Evolutionary conservation across 345 rosid species (phyloP), one percentile per base, ranked within the genome.

Genomic region (Abelmoschus esculentus): DNA sequence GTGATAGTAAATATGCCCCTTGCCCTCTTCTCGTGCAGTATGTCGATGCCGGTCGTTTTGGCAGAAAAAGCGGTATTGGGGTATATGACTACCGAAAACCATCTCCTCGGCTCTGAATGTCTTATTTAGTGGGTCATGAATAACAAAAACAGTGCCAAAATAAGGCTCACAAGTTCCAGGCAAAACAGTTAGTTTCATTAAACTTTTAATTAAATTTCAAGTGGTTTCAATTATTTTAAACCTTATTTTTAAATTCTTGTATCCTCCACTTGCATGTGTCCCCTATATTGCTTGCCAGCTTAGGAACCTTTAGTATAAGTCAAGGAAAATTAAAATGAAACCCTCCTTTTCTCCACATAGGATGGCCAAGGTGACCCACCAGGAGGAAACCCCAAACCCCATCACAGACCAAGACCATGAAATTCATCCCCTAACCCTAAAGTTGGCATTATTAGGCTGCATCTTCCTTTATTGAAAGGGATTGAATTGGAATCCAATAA

Each of bases 11-110:
- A 36, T 88, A 89, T 58, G 74, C 86, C 59, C 93, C 96, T 0
- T 93, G 97, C 46, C 96, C 96, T 70, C 93, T 89, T 74, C 86
- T 95, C 34, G 87, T 84, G 78, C 97, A 82, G 79, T 88, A 89
- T 69, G 97, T 91, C 7, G 96, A 91, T 79, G 95, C 96, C 2
- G 96, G 96, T 50, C 86, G 87, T 22, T 79, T 88, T 28, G 98
- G 98, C 63, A 81, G 91, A 67, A 93, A 91, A 76, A 75, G 83
- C 32, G 89, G 90, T 17, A 10, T 89, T 26, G 96, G 98, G 42
- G 95, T 93, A 12, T 91, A 91, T 58, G 85, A 89, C 54, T 87
- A 93, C 72, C 78, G 74, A 12, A 79, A 78, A 50, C 70, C 73
- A 46, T 73, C 85, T 47, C 40, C 90, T 67, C 81, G 82, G 36